Evolutionary conservation across 1,284 basidiomycete species (phyloP), one percentile per base, ranked within the genome.

Genomic region (Cryptococcus sp.): DNA sequence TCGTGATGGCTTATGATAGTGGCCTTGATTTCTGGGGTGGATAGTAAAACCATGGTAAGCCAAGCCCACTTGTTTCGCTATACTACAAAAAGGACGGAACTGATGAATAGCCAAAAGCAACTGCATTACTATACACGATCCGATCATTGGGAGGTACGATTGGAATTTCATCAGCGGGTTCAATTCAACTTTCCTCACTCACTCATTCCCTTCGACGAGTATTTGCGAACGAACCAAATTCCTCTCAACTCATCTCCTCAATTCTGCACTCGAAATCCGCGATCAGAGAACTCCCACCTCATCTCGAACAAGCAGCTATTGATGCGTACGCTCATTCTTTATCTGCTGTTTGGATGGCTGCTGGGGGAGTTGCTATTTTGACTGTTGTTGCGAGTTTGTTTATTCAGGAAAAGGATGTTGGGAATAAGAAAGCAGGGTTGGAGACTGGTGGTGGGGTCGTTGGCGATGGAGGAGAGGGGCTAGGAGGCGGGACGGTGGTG

Each of bases 241-340:
- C 53, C 4, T 52, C 62, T 21, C 45, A 60, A 40, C 60, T 72
- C 34, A 67, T 76, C 52, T 52, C 55, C 44, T 49, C 64, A 13
- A 67, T 76, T 49, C 57, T 75, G 2, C 74, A 75, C 46, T 69
- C 69, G 11, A 76, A 76, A 57, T 54, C 67, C 1, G 70, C 68
- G 22, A 71, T 76, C 31, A 49, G 55, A 10, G 48, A 51, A 4
- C 56, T 74, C 13, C 59, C 67, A 1, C 55, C 56, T 0, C 40
- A 45, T 2, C 55, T 64, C 13, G 50, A 57, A 22, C n/a, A 32
- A 2, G 51, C 50, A 14, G 74, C 72, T 10, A 54, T 75, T n/a
- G 52, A 56, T 3, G 69, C 75, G 1, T 75, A 75, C 53, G 69
- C 66, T 0, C 21, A 53, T 22, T 68, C 64, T 19, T 47, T 76